Percentiles rank a stretch among this genome's conserved stretches.
phyloP scores from a whole-genome alignment of 176 grass and related monocot genomes.

The Calamus simplicifolius region DNA sequence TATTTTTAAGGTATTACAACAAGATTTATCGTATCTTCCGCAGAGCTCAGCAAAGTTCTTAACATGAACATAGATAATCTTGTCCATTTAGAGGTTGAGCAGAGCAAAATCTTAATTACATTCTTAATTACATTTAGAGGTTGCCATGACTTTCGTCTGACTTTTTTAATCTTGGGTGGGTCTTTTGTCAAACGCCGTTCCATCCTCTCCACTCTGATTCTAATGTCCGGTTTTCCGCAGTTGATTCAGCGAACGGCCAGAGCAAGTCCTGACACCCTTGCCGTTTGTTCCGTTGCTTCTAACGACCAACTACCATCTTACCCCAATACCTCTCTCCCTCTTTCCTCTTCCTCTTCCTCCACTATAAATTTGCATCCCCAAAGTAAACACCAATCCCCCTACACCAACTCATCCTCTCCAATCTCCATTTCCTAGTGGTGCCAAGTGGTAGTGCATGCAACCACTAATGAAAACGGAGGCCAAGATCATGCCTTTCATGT shows the following conservation, averaged over 20 bases:
- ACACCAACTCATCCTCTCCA: not conserved
- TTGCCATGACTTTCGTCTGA: not conserved
- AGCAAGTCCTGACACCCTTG: slow-evolving; percentile 4
- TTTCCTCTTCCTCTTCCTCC: slow-evolving; percentile 3
- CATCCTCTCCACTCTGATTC: not conserved
- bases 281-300: slow-evolving; percentile 35
- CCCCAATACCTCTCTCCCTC: slow-evolving; percentile 11
- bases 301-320: slow-evolving; percentile 42
- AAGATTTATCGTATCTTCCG: too few relatives aligned
- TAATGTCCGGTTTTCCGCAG: slow-evolving; percentile 13
- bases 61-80: too few relatives aligned
- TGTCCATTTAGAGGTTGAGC: too few relatives aligned
- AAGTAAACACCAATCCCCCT: not conserved
- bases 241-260: slow-evolving; percentile 3
- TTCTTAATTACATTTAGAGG: too few relatives aligned
- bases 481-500: not conserved
- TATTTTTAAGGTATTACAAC: too few relatives aligned
- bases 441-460: too few relatives aligned
- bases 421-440: not conserved
- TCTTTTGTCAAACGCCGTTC: not conserved
- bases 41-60: too few relatives aligned
- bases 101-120: too few relatives aligned
- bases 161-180: not conserved
- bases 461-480: not conserved
- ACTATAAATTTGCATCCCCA: slow-evolving; percentile 14